Evolutionary conservation across 257 asterid species (phyloP), one percentile per base, ranked within the genome.

Genomic region (Nemophila menziesii): DNA sequence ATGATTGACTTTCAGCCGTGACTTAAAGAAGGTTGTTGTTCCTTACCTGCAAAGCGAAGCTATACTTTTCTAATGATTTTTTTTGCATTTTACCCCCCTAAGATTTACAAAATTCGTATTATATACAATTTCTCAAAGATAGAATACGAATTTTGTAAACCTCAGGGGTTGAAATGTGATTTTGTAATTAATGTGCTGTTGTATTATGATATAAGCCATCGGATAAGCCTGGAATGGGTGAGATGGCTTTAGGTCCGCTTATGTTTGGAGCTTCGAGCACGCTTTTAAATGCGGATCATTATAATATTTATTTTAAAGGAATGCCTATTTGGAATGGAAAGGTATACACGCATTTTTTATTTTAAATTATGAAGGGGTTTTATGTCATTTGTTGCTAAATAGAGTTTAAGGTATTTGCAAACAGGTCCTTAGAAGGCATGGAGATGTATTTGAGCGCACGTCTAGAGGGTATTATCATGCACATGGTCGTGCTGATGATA

Each of bases 401-500:
- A 4, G 29, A 14, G 16, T 40, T 40, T 16, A n/a, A n/a, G n/a
- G 20, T 5, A 38, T 43, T 33, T 43, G 14, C 11, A 45, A 37
- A 44, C 72, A 89, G 98, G 70, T 80, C 51, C 80, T 89, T 26
- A 76, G 98, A 74, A 78, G 98, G 61, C 98, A 89, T 20, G 98
- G 98, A 26, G 98, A 89, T 60, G 70, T 89, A 58, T 89, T 89
- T 62, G 95, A 84, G 71, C 82, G 74, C 29, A 84, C 98, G 23
- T 44, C 80, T 18, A 68, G 66, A 63, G 94, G 94, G 40, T 84
- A 71, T 67, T 89, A 71, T 63, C 94, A 76, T 6, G 95, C 95
- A 29, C 98, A 89, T 63, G 98, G 98, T 33, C 98, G 98, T 40
- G 93, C 95, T 27, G 98, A 89, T 54, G 98, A 89, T 61, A 89